A percentile compares a stretch with the other conserved stretches of the same genome.
phyloP scores from a whole-genome alignment of 257 asterid species.

The Solanum sejunctum region DNA sequence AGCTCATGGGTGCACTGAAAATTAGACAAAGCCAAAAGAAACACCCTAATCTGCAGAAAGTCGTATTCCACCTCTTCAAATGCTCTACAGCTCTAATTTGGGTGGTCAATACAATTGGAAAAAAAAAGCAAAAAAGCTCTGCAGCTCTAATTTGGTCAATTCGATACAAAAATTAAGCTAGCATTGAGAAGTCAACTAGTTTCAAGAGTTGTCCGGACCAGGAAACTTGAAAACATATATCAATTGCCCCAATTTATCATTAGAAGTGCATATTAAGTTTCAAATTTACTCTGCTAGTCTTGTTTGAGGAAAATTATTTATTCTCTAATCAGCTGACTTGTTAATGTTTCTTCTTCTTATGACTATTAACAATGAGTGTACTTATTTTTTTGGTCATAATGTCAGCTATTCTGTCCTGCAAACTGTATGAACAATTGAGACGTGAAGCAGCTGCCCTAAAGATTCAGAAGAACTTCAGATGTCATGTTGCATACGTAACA shows the following conservation, averaged over 20 bases:
- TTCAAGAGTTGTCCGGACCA: not conserved
- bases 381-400: not conserved
- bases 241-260: not conserved
- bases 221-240: not conserved
- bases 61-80: not conserved
- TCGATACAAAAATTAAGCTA: not conserved
- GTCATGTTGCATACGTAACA: slow-evolving; percentile 47
- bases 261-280: not conserved
- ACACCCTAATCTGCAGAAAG: not conserved
- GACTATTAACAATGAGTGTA: not conserved
- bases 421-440: slow-evolving; percentile 76
- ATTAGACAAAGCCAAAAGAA: not conserved
- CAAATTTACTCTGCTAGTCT: not conserved
- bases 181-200: not conserved
- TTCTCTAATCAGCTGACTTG: not conserved
- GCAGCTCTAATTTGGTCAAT: not conserved
- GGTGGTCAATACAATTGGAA: not conserved
- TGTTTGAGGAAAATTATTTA: not conserved
- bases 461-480: slow-evolving; percentile 89
- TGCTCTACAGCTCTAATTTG: not conserved
- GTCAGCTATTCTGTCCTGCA: slow-evolving; percentile 78
- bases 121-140: not conserved
- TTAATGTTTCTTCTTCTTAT: not conserved
- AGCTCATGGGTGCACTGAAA: not conserved
- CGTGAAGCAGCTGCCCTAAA: slow-evolving; percentile 82